phyloP scores from a whole-genome alignment of 1,139 yeast genomes.

The Taiozyma onychis region DNA sequence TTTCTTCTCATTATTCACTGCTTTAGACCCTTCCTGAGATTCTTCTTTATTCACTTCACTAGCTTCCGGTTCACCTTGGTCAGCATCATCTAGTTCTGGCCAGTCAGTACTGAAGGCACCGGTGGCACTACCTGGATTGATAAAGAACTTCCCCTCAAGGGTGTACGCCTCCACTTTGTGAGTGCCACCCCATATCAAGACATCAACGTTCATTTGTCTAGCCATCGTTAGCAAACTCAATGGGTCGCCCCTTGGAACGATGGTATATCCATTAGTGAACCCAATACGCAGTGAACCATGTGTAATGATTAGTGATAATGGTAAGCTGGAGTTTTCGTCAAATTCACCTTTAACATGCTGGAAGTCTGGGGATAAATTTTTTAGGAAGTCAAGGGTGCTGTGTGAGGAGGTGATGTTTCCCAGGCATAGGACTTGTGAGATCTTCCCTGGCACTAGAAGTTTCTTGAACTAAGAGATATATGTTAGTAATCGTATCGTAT shows the following conservation, averaged over 20 bases:
- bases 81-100: constrained; percentile 33
- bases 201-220: constrained; percentile 86
- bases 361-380: constrained; percentile 64
- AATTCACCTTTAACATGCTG: constrained; percentile 79
- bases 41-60: constrained; percentile 13
- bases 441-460: constrained; percentile 73
- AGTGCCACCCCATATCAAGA: constrained; percentile 94
- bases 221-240: constrained; percentile 78
- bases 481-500: constrained; percentile 2
- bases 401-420: constrained; percentile 79
- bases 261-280: constrained; percentile 75
- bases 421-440: constrained; percentile 75
- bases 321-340: constrained; percentile 42
- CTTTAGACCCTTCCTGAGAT: constrained; percentile 12
- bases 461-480: constrained; percentile 31
- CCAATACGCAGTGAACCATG: constrained; percentile 78
- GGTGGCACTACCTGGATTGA: constrained; percentile 95
- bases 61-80: constrained; percentile 18
- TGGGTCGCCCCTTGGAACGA: constrained; percentile 85
- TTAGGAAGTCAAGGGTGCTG: constrained; percentile 57
- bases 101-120: constrained; percentile 73
- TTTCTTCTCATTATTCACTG: constrained; percentile 6
- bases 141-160: constrained; percentile 84
- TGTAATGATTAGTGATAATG: constrained; percentile 58
- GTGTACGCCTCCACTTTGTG: constrained; percentile 92